phyloP scores from a whole-genome alignment of 23 red algal species.

The Gracilaria vermiculophylla region DNA sequence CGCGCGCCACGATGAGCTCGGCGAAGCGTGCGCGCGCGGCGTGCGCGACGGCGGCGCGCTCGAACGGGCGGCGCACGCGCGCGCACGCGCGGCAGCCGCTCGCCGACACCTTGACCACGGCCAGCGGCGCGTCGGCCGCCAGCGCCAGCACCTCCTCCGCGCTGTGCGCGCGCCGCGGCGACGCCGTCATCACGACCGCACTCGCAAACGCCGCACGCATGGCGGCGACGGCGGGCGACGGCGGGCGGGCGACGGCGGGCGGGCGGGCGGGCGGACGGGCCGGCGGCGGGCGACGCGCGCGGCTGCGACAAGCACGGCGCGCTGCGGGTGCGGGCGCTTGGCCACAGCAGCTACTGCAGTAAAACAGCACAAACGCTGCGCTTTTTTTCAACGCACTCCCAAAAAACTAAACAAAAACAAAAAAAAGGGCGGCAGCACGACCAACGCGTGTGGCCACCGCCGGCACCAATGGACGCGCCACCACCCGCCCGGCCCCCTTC shows the following conservation, averaged over 20 bases:
- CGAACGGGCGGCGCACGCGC: slow-evolving; percentile 1
- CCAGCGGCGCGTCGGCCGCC: no score
- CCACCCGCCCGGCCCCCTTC: no score
- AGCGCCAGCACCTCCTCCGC: not conserved
- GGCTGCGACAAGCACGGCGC: not conserved
- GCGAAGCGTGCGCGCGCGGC: not conserved
- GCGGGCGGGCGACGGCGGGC: not conserved
- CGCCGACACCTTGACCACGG: slow-evolving; percentile 18
- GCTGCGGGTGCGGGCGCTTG: not conserved
- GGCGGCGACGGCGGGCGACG: not conserved
- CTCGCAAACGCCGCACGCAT: no score
- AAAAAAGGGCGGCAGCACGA: no score
- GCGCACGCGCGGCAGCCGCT: slow-evolving; percentile 24
- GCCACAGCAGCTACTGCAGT: not conserved
- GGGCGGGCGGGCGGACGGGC: no score
- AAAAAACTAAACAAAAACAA: no score
- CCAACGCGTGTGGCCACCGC: no score
- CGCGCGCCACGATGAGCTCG: not conserved
- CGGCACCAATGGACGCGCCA: no score
- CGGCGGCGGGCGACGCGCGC: not conserved
- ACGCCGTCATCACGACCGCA: no score
- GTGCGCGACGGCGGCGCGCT: not conserved
- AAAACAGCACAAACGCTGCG: no score
- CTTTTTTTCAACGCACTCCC: no score
- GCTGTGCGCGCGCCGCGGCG: not conserved